A percentile compares a stretch with the other conserved stretches of the same genome.
Conservation (phyloP, 768 basidiomycete genomes). For the Xerocomellus chrysenteron region DNA sequence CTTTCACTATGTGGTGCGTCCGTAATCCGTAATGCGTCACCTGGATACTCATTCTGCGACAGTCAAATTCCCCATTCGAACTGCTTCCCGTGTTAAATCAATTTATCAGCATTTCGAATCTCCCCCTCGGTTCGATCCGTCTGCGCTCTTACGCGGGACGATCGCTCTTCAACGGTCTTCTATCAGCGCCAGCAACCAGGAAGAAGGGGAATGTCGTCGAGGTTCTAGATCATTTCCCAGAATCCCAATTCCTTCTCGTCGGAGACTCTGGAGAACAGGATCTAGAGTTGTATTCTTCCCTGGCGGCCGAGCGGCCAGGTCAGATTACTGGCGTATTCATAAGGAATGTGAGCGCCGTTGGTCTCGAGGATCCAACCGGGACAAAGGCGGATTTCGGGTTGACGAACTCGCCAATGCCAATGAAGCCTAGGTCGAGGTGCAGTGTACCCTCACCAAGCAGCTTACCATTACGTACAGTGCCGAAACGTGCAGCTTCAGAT, state of each 20-base stretch:
- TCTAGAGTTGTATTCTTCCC: slow-evolving; percentile 79
- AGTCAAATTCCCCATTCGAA: slow-evolving; percentile 91
- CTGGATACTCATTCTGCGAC: slow-evolving; percentile 5
- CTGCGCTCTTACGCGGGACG: slow-evolving; percentile 84
- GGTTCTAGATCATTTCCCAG: slow-evolving; percentile 69
- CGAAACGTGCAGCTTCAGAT: slow-evolving; percentile 23
- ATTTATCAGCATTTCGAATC: slow-evolving; percentile 67
- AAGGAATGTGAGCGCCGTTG: slow-evolving; percentile 58
- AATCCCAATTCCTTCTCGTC: slow-evolving; percentile 76
- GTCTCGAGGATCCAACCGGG: slow-evolving; percentile 67
- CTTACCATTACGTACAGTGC: background rate
- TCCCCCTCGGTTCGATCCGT: slow-evolving; percentile 75
- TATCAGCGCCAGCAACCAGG: slow-evolving; percentile 77
- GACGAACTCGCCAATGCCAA: slow-evolving; percentile 6
- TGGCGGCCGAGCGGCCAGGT: slow-evolving; percentile 66
- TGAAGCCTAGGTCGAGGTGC: slow-evolving; percentile 5
- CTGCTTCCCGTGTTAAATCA: slow-evolving; percentile 74
- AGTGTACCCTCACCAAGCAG: slow-evolving; percentile 3
- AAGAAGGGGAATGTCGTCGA: slow-evolving; percentile 84
- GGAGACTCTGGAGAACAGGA: slow-evolving; percentile 97
- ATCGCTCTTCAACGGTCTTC: slow-evolving; percentile 78
- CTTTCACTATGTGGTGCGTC: slow-evolving; percentile 87
- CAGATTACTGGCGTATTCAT: slow-evolving; percentile 83
- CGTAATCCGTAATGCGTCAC: background rate
- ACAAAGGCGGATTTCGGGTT: slow-evolving; percentile 7